Evolutionary conservation across 352 stramenopile genomes (phyloP), one percentile per base, ranked within the genome.

Genomic region (Phytophthora pisi): DNA sequence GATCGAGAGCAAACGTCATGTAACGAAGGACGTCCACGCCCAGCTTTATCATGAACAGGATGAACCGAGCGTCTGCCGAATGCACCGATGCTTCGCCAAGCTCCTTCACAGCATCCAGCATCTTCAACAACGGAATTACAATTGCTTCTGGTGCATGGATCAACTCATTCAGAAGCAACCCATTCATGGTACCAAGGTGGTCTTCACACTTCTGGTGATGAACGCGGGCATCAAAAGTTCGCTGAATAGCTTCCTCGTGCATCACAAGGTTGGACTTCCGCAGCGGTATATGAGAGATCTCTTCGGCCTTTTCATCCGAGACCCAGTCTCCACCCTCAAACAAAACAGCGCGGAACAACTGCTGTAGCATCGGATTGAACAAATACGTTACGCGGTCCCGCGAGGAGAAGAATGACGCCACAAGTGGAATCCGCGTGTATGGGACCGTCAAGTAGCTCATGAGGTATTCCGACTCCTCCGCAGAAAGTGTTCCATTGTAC

Each of bases 371-470:
- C 15, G 82, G 80, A 58, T 93, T 93, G 56, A 96, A 96, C 26
- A 97, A 68, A 66, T 97, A 96, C 30, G 89, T 95, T 20, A 97
- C 84, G 13, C 91, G 86, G 54, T 97, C 90, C 45, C 90, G 77
- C 11, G 88, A 96, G 6, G 97, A 90, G 61, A 99, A 99, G 64
- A 99, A 99, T 47, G 98, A 95, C 8, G 98, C 74, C 30, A 99
- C 89, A 5, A 99, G 85, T 34, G 98, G 98, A 66, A 99, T 99
- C 20, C 97, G 76, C 30, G 98, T 93, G 68, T 99, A 99, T 30
- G 98, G 98, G 8, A 98, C 98, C 5, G 98, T 99, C 57, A 99
- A 87, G 74, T 99, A 99, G 70, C 98, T 97, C 61, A 99, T 91
- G 57, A 99, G 92, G 10, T 98, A 96, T 77, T 99, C 97, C 0